phyloP scores from a whole-genome alignment of 2,329 filamentous ascomycete genomes.

The Dactylellina leptospora region DNA sequence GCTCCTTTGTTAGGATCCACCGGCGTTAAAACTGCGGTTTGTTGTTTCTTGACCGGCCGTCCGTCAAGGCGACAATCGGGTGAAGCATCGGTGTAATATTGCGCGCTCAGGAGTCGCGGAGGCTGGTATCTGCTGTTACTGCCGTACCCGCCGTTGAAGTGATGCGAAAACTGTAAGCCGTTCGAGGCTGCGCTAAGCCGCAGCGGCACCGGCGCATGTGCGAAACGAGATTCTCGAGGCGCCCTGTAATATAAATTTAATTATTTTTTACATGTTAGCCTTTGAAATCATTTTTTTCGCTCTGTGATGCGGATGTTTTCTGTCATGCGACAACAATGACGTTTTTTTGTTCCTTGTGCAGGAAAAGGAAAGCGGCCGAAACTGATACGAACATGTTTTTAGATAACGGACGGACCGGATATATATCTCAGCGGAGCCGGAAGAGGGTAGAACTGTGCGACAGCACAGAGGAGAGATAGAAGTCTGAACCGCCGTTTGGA shows the following conservation, averaged over 20 bases:
- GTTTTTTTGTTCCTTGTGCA: neutral
- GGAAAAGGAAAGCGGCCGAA: neutral
- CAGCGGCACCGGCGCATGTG: constrained; percentile 30
- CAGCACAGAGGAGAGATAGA: neutral
- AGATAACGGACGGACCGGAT: constrained; percentile 13
- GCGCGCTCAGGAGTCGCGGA: constrained; percentile 30
- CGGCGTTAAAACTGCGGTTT: constrained; percentile 40
- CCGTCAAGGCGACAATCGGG: constrained; percentile 39
- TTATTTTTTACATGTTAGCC: constrained; percentile 5
- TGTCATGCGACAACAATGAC: constrained; percentile 38
- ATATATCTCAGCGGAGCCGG: neutral
- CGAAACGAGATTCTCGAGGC: constrained; percentile 38
- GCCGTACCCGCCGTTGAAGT: constrained; percentile 46
- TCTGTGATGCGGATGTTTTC: constrained; percentile 8
- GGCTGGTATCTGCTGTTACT: constrained; percentile 10
- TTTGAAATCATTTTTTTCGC: constrained; percentile 1
- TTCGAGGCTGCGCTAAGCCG: constrained; percentile 49
- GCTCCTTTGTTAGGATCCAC: constrained; percentile 46
- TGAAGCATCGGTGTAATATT: constrained; percentile 38
- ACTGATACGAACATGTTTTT: constrained; percentile 31
- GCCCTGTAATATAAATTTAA: constrained; percentile 36
- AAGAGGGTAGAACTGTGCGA: neutral
- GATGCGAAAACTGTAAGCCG: constrained; percentile 52
- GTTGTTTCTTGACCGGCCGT: constrained; percentile 45
- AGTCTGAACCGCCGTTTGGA: neutral